phyloP scores from a whole-genome alignment of 495 filamentous ascomycete species.

The Tuber calosporum region DNA sequence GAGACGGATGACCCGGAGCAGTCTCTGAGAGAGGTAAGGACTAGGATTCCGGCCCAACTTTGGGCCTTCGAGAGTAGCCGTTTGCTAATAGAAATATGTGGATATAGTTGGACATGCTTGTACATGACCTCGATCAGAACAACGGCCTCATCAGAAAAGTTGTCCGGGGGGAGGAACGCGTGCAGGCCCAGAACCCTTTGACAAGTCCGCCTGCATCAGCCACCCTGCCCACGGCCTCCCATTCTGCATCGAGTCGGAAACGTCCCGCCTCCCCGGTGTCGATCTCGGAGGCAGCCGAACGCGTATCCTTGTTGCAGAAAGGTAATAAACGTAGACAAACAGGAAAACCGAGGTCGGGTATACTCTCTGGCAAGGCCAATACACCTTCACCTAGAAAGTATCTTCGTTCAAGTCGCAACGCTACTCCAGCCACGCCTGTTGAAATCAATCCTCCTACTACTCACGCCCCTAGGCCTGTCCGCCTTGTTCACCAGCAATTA shows the following conservation, averaged over 20 bases:
- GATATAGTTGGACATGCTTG: conserved; percentile 49
- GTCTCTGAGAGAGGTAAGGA: conserved; percentile 54
- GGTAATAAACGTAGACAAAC: conserved; percentile 41
- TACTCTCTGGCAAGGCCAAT: conserved; percentile 28
- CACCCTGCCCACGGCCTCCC: conserved; percentile 17
- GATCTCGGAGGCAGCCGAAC: conserved; percentile 53
- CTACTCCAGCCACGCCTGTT: conserved; percentile 37
- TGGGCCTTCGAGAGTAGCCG: not conserved
- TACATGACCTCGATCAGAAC: conserved; percentile 49
- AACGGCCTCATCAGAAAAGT: conserved; percentile 51
- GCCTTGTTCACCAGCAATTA: conserved; percentile 42
- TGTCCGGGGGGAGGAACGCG: conserved; percentile 32
- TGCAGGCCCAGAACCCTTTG: conserved; percentile 31
- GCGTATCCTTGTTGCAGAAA: conserved; percentile 44
- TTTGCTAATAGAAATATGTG: conserved; percentile 30
- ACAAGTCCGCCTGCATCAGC: conserved; percentile 38
- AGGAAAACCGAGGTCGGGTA: conserved; percentile 31
- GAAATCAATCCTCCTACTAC: conserved; percentile 36
- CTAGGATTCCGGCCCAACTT: not conserved
- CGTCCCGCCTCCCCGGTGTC: conserved; percentile 56
- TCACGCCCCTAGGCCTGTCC: conserved; percentile 37
- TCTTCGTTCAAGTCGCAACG: conserved; percentile 38
- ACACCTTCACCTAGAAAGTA: conserved; percentile 41
- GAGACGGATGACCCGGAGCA: conserved; percentile 57
- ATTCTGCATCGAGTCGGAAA: conserved; percentile 32